Base-by-base conservation (phyloP, 352 stramenopile species). In the Globisporangium spiculum region DNA sequence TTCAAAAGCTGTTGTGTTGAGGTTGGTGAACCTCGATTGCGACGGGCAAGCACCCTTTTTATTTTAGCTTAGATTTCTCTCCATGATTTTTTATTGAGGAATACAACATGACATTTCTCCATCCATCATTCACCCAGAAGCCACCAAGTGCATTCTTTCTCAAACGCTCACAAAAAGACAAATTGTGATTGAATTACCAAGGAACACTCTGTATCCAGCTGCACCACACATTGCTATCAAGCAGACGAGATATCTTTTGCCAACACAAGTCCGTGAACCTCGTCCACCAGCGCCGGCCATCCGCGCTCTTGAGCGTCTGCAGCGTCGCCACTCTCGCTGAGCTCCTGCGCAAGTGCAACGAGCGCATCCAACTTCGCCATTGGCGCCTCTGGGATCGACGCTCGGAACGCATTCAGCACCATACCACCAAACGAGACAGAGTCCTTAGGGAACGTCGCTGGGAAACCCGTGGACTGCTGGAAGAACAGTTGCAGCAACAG, bases 401-500 rank as follows among this genome's bases (percentile, higher is more conserved):
- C 60, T 24, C 66, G 46, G 54, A 92, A 83, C 22, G 75, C 78
- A 26, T 74, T 72, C 46, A 92, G 54, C 44, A 90, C 69, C 66
- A 79, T 82, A 20, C 32, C 30, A 7, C 72, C 68, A n/a, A 84
- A 81, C 6, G 67, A 60, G 12, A 83, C 20, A 26, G 70, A 71
- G n/a, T 75, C 66, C 22, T 60, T 63, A 22, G 84, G 84, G 48
- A 92, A 84, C 44, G 73, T 76, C 27, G 65, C 70, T 1, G 81
- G 81, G 36, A 93, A 69, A 0, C 79, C 73, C 6, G 80, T 89
- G 12, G 63, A 70, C 60, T 93, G 83, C 73, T 93, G 86, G 65
- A 93, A 91, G 26, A 92, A 83, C 38, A 93, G 77, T 71, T 92
- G 80, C 55, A 80, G 48, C 48, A 81, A 20, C 0, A 81, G 66